Evolutionary conservation across 345 rosid species (phyloP), one percentile per base, ranked within the genome.

Genomic region (Aquilaria malaccensis): DNA sequence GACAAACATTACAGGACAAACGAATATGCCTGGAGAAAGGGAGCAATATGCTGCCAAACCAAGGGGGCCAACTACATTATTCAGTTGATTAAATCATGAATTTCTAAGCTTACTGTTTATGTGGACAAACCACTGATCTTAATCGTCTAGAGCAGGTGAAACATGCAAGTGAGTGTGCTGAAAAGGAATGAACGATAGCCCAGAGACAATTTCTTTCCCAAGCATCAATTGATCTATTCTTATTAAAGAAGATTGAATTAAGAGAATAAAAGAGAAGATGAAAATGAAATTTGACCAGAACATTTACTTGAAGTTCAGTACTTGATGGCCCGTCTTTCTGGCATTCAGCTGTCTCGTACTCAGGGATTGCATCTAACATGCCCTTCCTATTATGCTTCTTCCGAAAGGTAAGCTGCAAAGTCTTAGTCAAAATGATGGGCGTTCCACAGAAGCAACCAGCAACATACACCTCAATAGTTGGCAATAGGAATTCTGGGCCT

Each of bases 401-500:
- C 67, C 85, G 77, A 47, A 70, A 81, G 72, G 72, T 71, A 66
- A 84, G 81, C 75, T 81, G 86, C 75, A 87, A 68, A 22, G 85
- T 81, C 82, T 93, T 89, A 54, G 91, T 89, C 60, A 93, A 65
- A 60, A 93, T 89, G 55, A 93, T 79, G 0, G 98, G 97, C 5
- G 79, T 81, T 50, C 96, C 91, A 11, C 85, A 77, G 74, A 80
- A 89, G 63, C 79, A 81, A 30, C 97, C 95, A 1, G 98, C 75
- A 43, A 93, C 81, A 68, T 83, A 94, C 49, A 94, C 99, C 79
- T 94, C 97, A 67, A 94, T 70, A 63, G 78, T 77, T 7, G 94
- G 86, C 41, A 67, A 63, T 11, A 71, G 75, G 14, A 70, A 76
- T 63, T 87, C 87, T 0, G 79, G 75, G 65, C 80, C 80, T 45